phyloP scores from a whole-genome alignment of 306 rosid species.

The Luffa acutangula region DNA sequence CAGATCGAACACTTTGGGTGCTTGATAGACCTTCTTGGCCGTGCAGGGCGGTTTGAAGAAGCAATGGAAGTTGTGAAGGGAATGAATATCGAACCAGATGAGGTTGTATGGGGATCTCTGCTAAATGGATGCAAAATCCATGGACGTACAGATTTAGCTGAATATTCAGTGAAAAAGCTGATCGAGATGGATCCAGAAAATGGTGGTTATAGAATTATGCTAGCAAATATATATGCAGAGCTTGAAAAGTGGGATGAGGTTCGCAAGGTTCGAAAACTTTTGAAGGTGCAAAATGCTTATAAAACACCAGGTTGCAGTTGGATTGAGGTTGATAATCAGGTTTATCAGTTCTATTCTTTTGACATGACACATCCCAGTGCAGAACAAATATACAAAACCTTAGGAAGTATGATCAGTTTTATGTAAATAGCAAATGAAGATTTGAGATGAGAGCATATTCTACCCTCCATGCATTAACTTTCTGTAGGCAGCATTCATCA shows the following conservation, averaged over 20 bases:
- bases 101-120: constrained; percentile 83
- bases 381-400: constrained; percentile 35
- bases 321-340: constrained; percentile 58
- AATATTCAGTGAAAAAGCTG: constrained; percentile 46
- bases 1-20: constrained; percentile 66
- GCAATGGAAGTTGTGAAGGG: constrained; percentile 49
- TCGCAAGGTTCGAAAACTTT: constrained; percentile 34
- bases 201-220: constrained; percentile 51
- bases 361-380: constrained; percentile 48
- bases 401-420: constrained; percentile 35
- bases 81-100: constrained; percentile 71
- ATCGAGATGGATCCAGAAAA: constrained; percentile 55
- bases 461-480: neutral
- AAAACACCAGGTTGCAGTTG: constrained; percentile 80
- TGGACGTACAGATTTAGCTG: constrained; percentile 57
- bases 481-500: neutral
- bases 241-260: constrained; percentile 72
- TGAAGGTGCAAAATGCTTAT: constrained; percentile 41
- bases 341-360: constrained; percentile 50
- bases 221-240: constrained; percentile 56
- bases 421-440: neutral
- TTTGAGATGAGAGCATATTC: neutral
- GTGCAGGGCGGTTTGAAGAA: constrained; percentile 65
- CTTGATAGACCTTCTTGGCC: constrained; percentile 70
- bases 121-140: constrained; percentile 64